Evolutionary conservation across 2,329 filamentous ascomycete genomes (phyloP).

Genomic region (Fusarium nanum): DNA sequence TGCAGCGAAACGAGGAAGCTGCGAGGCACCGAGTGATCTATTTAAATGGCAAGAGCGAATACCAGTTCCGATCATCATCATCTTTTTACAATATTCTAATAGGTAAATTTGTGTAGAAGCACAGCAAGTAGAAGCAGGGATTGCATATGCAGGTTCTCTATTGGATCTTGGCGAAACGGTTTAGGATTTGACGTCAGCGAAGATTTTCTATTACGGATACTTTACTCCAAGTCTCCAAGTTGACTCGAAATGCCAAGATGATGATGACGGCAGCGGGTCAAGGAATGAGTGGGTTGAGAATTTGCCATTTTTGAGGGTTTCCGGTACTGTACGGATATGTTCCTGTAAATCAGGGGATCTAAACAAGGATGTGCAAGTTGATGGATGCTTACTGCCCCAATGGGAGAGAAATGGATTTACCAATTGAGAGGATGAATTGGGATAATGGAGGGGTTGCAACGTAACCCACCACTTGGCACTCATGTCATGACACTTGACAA

Average conservation of each 20-base stretch:
- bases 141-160: background rate
- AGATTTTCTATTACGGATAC: slow-evolving; percentile 1
- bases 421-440: background rate
- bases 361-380: background rate
- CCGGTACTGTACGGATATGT: slow-evolving; percentile 1
- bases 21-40: background rate
- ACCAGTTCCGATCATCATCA: slow-evolving; percentile 26
- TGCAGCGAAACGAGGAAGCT: background rate
- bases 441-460: background rate
- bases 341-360: slow-evolving; percentile 31
- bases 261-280: slow-evolving; percentile 40
- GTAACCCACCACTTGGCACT: background rate
- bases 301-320: background rate
- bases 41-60: slow-evolving; percentile 14
- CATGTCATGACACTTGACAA: background rate
- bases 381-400: slow-evolving; percentile 9
- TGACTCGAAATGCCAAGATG: slow-evolving; percentile 25
- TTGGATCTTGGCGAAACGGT: background rate
- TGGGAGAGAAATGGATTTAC: slow-evolving; percentile 8
- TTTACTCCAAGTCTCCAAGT: background rate
- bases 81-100: slow-evolving; percentile 1
- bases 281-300: slow-evolving; percentile 28
- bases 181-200: slow-evolving; percentile 34
- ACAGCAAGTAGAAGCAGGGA: background rate
- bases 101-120: background rate